These are phyloP conservation scores for Dryadomyces quercivorus DNA, from an alignment of 2,329 filamentous ascomycete genomes.

Conservation along the genomic window DNA sequence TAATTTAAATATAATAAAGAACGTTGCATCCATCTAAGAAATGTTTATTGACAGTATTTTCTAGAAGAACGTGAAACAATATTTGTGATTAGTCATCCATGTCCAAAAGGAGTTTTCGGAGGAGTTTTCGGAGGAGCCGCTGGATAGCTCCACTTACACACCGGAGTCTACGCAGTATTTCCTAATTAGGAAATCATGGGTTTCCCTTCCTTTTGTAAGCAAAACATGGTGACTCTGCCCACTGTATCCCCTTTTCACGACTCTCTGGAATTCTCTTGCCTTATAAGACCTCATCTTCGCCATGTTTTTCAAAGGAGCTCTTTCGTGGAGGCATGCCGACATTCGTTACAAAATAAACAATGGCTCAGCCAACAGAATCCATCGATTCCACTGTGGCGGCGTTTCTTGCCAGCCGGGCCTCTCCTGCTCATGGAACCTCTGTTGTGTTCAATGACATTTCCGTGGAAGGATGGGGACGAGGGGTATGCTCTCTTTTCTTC, in stretches of 20 bases:
- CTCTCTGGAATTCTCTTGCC: not conserved
- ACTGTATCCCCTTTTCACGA: not conserved
- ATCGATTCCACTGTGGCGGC: not conserved
- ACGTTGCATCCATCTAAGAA: no score
- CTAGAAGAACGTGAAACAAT: no score
- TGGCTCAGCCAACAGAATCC: not conserved
- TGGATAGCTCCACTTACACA: not conserved
- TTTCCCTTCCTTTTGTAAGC: not conserved
- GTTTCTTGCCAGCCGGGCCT: not conserved
- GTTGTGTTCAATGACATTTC: not conserved
- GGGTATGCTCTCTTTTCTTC: no score
- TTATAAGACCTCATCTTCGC: not conserved
- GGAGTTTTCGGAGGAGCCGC: not conserved
- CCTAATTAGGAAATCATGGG: not conserved
- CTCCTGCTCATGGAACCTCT: not conserved
- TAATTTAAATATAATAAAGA: no score
- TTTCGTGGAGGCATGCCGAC: no score
- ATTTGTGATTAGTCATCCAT: not conserved
- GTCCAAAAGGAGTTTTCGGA: not conserved
- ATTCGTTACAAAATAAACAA: not conserved
- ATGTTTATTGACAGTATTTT: no score
- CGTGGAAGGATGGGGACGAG: not conserved
- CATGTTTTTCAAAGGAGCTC: no score
- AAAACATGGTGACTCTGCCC: not conserved
- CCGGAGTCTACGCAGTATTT: not conserved